These are phyloP conservation scores for Magnolia kwangsiensis DNA, from an alignment of 164 flowering plant species.

Conservation along the genomic window DNA sequence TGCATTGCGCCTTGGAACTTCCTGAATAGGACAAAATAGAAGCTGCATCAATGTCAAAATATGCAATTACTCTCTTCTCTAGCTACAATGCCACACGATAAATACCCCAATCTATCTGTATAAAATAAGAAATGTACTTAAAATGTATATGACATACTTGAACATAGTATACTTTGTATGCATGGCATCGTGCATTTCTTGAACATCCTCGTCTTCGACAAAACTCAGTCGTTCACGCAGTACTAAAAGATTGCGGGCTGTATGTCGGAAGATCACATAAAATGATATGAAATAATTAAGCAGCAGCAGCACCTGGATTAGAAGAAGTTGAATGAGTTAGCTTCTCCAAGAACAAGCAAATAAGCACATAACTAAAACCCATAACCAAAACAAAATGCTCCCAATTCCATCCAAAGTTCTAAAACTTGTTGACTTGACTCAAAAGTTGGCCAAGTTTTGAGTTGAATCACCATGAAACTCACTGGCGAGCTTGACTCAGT, in stretches of 20 bases:
- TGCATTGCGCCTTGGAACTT: constrained; percentile 89
- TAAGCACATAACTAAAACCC: background rate
- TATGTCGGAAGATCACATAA: constrained; percentile 71
- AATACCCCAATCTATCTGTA: background rate
- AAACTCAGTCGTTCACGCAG: constrained; percentile 60
- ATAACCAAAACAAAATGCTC: background rate
- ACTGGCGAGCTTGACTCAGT: too few species aligned
- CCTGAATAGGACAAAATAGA: constrained; percentile 38
- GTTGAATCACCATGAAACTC: too few species aligned
- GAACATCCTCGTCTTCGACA: constrained; percentile 65
- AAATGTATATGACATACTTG: constrained; percentile 50
- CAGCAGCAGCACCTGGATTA: constrained; percentile 64
- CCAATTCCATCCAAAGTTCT: background rate
- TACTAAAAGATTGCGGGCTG: constrained; percentile 57
- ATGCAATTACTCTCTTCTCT: constrained; percentile 3
- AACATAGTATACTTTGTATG: constrained; percentile 73
- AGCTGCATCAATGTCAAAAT: background rate
- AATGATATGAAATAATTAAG: constrained; percentile 67
- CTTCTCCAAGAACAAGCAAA: background rate
- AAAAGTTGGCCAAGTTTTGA: too few species aligned
- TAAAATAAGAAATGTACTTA: background rate
- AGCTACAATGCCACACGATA: background rate
- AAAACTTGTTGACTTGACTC: background rate
- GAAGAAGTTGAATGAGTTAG: constrained; percentile 17
- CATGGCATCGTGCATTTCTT: constrained; percentile 65